Conservation (phyloP, 257 asterid genomes). For the Mitragyna speciosa region DNA sequence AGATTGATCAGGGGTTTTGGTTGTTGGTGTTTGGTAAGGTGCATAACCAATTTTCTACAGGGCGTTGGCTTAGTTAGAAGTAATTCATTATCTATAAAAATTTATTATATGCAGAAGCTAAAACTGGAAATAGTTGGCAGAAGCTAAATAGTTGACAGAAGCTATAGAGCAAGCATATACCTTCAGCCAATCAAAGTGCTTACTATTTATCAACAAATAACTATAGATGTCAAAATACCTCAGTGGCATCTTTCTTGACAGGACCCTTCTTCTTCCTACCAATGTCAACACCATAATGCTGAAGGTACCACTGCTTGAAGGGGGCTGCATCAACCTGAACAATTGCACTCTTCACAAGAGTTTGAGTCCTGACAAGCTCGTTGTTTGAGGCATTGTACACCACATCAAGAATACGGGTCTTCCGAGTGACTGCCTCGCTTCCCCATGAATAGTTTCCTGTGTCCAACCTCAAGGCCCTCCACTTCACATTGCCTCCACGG, state of each 20-base stretch:
- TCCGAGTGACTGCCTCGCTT: slow-evolving; percentile 43
- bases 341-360: slow-evolving; percentile 44
- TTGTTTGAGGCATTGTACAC: slow-evolving; percentile 44
- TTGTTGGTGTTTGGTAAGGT: background rate
- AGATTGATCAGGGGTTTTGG: background rate
- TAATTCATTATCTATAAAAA: background rate
- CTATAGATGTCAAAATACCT: slow-evolving; percentile 19
- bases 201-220: background rate
- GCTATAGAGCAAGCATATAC: background rate
- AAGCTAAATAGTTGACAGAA: background rate
- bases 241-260: slow-evolving; percentile 35
- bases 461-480: slow-evolving; percentile 48
- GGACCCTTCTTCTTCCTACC: slow-evolving; percentile 43
- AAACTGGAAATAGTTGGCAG: background rate
- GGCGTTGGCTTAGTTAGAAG: too few relatives aligned
- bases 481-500: slow-evolving; percentile 45
- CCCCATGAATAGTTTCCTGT: slow-evolving; percentile 50
- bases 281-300: slow-evolving; percentile 43
- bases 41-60: background rate
- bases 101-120: background rate
- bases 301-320: slow-evolving; percentile 44
- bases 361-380: slow-evolving; percentile 45
- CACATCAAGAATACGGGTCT: slow-evolving; percentile 45
- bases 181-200: too few relatives aligned
- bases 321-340: slow-evolving; percentile 48